These are phyloP conservation scores for Penicillium cinerascens DNA, from an alignment of 495 filamentous ascomycete species.

Conservation along the genomic window DNA sequence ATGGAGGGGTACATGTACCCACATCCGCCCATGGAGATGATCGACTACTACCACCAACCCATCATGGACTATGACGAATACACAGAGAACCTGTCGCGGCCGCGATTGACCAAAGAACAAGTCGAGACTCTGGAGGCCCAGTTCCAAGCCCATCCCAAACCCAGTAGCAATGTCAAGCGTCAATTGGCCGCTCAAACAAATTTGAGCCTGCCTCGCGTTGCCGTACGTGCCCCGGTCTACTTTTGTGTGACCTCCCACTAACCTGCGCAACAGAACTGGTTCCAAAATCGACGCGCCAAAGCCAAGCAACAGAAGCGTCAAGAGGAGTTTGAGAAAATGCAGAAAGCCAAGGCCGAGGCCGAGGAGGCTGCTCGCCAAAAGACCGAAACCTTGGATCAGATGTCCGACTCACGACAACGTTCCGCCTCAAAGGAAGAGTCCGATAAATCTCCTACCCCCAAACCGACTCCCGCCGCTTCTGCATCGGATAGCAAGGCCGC, in stretches of 20 bases:
- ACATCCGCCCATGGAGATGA: constrained; percentile 43
- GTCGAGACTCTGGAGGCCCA: constrained; percentile 72
- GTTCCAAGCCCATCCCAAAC: constrained; percentile 73
- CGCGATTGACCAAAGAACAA: constrained; percentile 77
- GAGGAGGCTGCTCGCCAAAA: constrained; percentile 40
- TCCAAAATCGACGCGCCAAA: constrained; percentile 83
- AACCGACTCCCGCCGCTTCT: constrained; percentile 24
- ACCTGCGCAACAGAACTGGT: constrained; percentile 67
- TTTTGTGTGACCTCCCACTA: neutral
- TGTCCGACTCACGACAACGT: constrained; percentile 22
- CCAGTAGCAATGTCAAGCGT: constrained; percentile 71
- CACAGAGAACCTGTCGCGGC: constrained; percentile 52
- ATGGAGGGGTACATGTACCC: constrained; percentile 45
- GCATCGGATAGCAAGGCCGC: constrained; percentile 18
- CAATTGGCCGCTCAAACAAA: constrained; percentile 69
- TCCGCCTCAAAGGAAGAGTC: constrained; percentile 26
- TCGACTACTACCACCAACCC: constrained; percentile 47
- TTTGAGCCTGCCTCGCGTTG: constrained; percentile 70
- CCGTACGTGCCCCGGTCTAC: constrained; percentile 50
- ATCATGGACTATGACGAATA: constrained; percentile 52
- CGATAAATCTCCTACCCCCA: constrained; percentile 31
- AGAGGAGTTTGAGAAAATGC: constrained; percentile 58
- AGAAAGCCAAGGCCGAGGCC: constrained; percentile 50
- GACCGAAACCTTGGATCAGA: constrained; percentile 25
- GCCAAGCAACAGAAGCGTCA: constrained; percentile 74